A percentile compares a stretch with the other conserved stretches of the same genome.
These are phyloP conservation scores for Musa schizocarpa DNA, from an alignment of 176 grass and related monocot genomes.

Conservation along the genomic window DNA sequence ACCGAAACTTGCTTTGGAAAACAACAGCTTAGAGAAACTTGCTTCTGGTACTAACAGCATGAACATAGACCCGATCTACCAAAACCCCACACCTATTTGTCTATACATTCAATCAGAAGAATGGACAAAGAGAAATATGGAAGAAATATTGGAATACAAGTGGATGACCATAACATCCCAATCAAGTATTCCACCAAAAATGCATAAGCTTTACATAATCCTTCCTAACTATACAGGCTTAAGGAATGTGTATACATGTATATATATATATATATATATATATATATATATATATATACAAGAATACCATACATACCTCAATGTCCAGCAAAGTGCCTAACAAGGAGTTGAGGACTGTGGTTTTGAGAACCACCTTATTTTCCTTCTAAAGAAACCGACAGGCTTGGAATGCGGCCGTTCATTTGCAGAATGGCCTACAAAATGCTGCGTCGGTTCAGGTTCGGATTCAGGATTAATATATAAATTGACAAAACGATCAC, in stretches of 20 bases:
- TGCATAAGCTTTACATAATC: no score
- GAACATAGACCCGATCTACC: background rate
- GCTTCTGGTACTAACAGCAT: background rate
- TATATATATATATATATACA: no score
- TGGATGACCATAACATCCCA: no score
- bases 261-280: no score
- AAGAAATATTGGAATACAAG: background rate
- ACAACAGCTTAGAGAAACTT: background rate
- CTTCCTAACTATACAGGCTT: no score
- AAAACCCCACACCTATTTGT: background rate
- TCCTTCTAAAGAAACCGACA: constrained; percentile 12
- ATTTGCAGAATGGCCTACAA: constrained; percentile 22
- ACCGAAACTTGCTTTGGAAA: background rate
- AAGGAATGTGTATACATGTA: no score
- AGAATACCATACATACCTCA: no score
- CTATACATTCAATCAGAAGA: background rate
- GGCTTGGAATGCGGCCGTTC: constrained; percentile 35
- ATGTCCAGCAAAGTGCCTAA: background rate
- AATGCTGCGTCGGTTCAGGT: constrained; percentile 18
- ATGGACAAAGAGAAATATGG: background rate
- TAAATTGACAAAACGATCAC: constrained; percentile 33
- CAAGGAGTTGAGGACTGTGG: constrained; percentile 29
- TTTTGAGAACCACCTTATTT: constrained; percentile 55
- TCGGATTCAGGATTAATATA: constrained; percentile 32
- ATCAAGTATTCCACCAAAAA: no score